Conservation (phyloP, 306 rosid species). For the Rosa chinensis region DNA sequence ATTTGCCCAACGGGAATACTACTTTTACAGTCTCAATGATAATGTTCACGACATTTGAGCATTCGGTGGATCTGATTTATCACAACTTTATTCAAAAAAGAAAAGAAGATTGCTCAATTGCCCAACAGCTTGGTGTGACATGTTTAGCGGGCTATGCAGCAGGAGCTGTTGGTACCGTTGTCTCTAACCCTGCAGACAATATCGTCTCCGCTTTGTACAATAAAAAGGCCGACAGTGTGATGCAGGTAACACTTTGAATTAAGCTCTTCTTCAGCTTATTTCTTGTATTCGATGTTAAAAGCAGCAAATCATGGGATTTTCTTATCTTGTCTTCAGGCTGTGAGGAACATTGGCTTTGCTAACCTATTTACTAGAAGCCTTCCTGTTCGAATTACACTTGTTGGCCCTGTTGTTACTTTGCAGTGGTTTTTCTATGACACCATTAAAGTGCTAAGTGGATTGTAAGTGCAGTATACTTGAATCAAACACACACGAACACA, state of each 20-base stretch:
- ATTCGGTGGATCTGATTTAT: constrained; percentile 62
- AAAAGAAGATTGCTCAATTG: constrained; percentile 62
- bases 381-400: constrained; percentile 74
- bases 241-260: constrained; percentile 49
- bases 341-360: constrained; percentile 73
- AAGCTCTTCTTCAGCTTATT: constrained; percentile 16
- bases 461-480: constrained; percentile 55
- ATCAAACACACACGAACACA: background rate
- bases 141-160: constrained; percentile 68
- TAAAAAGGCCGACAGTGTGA: constrained; percentile 50
- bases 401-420: constrained; percentile 83
- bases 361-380: constrained; percentile 88
- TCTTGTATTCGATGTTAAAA: background rate
- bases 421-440: constrained; percentile 97
- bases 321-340: constrained; percentile 46
- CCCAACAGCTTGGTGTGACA: constrained; percentile 69
- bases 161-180: constrained; percentile 55
- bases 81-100: constrained; percentile 39
- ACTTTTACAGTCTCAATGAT: constrained; percentile 53
- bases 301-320: constrained; percentile 11
- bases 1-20: constrained; percentile 2
- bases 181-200: constrained; percentile 78
- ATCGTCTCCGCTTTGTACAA: constrained; percentile 62
- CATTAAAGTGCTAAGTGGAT: constrained; percentile 72
- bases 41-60: constrained; percentile 77